phyloP scores from a whole-genome alignment of 2,329 filamentous ascomycete species.

The Aspergillus tanneri region DNA sequence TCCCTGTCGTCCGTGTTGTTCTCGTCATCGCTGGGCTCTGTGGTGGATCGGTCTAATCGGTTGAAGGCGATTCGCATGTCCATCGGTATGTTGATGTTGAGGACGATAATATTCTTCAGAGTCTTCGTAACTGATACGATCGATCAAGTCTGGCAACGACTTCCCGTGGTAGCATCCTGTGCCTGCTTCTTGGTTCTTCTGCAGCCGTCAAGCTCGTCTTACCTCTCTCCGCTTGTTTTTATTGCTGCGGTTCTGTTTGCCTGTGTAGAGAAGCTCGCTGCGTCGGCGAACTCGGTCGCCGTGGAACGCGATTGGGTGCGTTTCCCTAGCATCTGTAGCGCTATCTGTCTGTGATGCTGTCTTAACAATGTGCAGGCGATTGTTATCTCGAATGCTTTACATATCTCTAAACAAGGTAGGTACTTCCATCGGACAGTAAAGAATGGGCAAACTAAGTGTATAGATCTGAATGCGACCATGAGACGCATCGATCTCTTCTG shows the following conservation, averaged over 20 bases:
- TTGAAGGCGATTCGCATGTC: constrained; percentile 53
- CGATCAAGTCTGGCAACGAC: constrained; percentile 34
- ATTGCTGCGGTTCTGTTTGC: constrained; percentile 53
- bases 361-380: constrained; percentile 25
- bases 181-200: constrained; percentile 45
- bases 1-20: constrained; percentile 58
- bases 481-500: constrained; percentile 58
- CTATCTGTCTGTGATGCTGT: neutral
- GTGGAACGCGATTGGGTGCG: constrained; percentile 68
- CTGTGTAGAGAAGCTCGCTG: constrained; percentile 66
- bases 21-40: constrained; percentile 57
- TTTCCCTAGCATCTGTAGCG: neutral
- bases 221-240: constrained; percentile 28
- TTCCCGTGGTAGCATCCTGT: constrained; percentile 51
- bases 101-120: too few relatives aligned
- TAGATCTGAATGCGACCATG: constrained; percentile 55
- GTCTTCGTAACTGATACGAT: neutral
- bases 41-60: constrained; percentile 58
- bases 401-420: constrained; percentile 46
- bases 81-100: constrained; percentile 38
- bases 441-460: constrained; percentile 12
- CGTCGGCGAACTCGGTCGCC: constrained; percentile 65
- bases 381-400: constrained; percentile 31
- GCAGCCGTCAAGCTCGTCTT: constrained; percentile 1
- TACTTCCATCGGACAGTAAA: neutral